Percentiles rank a stretch among this genome's conserved stretches.
These are phyloP conservation scores for Sclerotinia borealis DNA, from an alignment of 2,329 filamentous ascomycete species.

Conservation along the genomic window DNA sequence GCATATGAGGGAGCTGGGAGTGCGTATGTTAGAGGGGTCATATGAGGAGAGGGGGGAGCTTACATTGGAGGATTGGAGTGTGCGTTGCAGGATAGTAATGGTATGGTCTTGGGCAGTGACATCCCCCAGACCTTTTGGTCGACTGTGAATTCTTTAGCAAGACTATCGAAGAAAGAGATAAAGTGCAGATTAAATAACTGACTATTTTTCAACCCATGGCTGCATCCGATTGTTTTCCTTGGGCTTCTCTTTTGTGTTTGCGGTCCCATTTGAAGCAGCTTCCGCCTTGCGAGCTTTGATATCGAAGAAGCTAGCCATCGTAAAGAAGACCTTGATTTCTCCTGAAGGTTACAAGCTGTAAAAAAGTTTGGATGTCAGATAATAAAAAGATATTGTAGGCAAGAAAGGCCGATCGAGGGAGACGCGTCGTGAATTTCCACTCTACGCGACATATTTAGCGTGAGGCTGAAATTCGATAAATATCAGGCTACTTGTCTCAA, in stretches of 20 bases:
- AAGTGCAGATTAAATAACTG: conserved; percentile 29
- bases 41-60: conserved; percentile 17
- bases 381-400: not conserved
- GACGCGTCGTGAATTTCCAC: conserved; percentile 14
- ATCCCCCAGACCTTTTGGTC: conserved; percentile 88
- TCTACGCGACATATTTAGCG: conserved; percentile 10
- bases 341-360: not conserved
- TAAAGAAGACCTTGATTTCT: not conserved
- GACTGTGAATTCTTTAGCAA: conserved; percentile 39
- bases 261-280: conserved; percentile 56
- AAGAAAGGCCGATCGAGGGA: not conserved
- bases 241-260: conserved; percentile 56
- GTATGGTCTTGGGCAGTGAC: conserved; percentile 98
- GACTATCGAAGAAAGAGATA: not conserved
- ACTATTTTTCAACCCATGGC: conserved; percentile 99
- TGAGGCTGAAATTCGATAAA: not conserved
- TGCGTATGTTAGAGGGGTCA: conserved; percentile 19
- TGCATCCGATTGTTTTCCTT: conserved; percentile 64
- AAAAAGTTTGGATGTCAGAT: not conserved
- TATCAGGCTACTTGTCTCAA: not conserved
- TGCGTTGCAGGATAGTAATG: conserved; percentile 84
- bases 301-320: conserved; percentile 91
- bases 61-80: conserved; percentile 89
- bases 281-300: conserved; percentile 83
- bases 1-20: conserved; percentile 86